A percentile compares a stretch with the other conserved stretches of the same genome.
Evolutionary conservation across 2,329 filamentous ascomycete species (phyloP).

Genomic region (Cephalotrichum gorgonifer): DNA sequence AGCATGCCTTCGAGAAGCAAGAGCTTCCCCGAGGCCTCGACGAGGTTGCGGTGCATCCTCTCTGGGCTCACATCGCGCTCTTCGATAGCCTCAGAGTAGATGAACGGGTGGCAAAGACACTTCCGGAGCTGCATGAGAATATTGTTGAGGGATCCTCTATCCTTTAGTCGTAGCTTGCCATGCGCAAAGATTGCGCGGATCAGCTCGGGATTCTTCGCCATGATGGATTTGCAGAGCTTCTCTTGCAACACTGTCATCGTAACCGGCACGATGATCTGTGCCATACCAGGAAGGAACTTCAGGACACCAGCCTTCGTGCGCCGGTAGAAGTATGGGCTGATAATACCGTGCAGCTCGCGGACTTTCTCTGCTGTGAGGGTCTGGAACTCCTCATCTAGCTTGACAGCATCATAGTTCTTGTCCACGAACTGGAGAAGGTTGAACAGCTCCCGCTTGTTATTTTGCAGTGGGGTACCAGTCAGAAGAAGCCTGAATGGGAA

Average conservation of each 20-base stretch:
- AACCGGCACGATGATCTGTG: slow-evolving; percentile 91
- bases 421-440: slow-evolving; percentile 96
- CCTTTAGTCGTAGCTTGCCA: slow-evolving; percentile 53
- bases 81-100: slow-evolving; percentile 85
- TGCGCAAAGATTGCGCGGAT: slow-evolving; percentile 78
- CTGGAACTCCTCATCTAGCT: slow-evolving; percentile 64
- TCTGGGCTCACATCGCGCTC: slow-evolving; percentile 56
- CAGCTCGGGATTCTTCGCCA: slow-evolving; percentile 80
- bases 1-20: slow-evolving; percentile 76
- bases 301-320: slow-evolving; percentile 87
- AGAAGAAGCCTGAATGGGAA: slow-evolving; percentile 78
- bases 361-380: slow-evolving; percentile 79
- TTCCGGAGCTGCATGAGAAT: slow-evolving; percentile 93
- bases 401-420: slow-evolving; percentile 53
- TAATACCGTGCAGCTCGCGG: slow-evolving; percentile 68
- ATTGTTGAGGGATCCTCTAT: slow-evolving; percentile 79
- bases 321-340: slow-evolving; percentile 59
- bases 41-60: slow-evolving; percentile 65
- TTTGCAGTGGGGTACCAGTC: slow-evolving; percentile 88
- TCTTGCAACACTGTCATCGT: slow-evolving; percentile 92
- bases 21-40: slow-evolving; percentile 87
- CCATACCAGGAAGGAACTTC: slow-evolving; percentile 85
- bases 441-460: slow-evolving; percentile 90
- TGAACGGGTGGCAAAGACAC: slow-evolving; percentile 89
- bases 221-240: slow-evolving; percentile 86